Evolutionary conservation across 805 yeast species (phyloP).

Genomic region (Metschnikowia colocasiae): DNA sequence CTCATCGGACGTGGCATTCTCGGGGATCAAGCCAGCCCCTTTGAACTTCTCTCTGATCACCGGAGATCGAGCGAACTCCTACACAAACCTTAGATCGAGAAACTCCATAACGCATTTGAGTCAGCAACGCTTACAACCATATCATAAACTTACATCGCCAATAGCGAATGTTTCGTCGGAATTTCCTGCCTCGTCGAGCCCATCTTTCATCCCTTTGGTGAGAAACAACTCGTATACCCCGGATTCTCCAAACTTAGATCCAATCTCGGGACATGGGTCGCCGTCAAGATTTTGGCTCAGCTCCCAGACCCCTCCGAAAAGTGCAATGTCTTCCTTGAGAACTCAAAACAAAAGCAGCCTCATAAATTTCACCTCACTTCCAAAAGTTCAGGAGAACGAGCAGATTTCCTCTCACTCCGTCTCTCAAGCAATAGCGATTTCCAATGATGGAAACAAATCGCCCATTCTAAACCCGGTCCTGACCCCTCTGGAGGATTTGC

Average conservation of each 20-base stretch:
- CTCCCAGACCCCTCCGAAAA: conserved; percentile 50
- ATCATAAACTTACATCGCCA: conserved; percentile 33
- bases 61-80: conserved; percentile 18
- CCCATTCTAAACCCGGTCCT: conserved; percentile 40
- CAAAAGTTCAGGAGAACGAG: conserved; percentile 3
- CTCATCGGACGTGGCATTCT: background rate
- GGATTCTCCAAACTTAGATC: conserved; percentile 51
- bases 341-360: conserved; percentile 8
- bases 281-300: conserved; percentile 54
- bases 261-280: conserved; percentile 51
- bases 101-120: conserved; percentile 22
- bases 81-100: conserved; percentile 16
- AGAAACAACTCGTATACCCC: conserved; percentile 29
- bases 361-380: background rate
- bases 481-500: conserved; percentile 40
- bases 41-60: conserved; percentile 5
- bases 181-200: conserved; percentile 15
- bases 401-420: conserved; percentile 5
- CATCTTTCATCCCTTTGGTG: conserved; percentile 31
- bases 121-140: conserved; percentile 37
- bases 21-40: conserved; percentile 4
- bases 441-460: conserved; percentile 21
- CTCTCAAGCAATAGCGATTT: conserved; percentile 12
- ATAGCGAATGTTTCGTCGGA: conserved; percentile 14
- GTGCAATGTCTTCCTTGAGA: conserved; percentile 21